These are phyloP conservation scores for Lolium rigidum DNA, from an alignment of 176 grass and related monocot genomes.

Conservation along the genomic window DNA sequence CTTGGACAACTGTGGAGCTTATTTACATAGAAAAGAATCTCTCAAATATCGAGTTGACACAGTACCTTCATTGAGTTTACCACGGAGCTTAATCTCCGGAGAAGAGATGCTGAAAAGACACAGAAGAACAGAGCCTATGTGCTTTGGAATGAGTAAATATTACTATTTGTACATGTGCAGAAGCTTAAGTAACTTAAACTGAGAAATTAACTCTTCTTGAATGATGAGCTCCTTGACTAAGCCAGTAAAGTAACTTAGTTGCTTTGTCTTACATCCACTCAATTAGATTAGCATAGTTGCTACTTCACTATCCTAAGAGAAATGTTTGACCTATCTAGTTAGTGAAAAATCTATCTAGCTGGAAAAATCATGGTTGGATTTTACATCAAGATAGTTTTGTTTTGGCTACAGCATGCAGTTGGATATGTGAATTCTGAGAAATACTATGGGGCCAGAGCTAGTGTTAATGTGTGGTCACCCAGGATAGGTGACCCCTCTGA, in stretches of 20 bases:
- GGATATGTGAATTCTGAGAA: conserved; percentile 67
- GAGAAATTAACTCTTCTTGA: conserved; percentile 42
- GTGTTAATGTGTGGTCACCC: conserved; percentile 94
- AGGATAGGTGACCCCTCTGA: conserved; percentile 62
- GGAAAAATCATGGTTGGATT: neutral
- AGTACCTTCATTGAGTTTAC: conserved; percentile 31
- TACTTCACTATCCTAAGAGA: neutral
- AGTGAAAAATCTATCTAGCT: neutral
- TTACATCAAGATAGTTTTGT: conserved; percentile 10
- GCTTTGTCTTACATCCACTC: conserved; percentile 20
- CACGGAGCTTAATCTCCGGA: conserved; percentile 46
- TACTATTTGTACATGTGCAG: conserved; percentile 44
- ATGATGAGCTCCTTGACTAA: conserved; percentile 28
- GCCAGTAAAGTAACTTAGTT: conserved; percentile 26
- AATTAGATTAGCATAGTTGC: conserved; percentile 1
- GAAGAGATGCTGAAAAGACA: conserved; percentile 43
- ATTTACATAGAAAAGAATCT: neutral
- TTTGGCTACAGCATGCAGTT: conserved; percentile 80
- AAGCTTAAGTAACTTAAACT: conserved; percentile 64
- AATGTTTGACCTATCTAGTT: conserved; percentile 5
- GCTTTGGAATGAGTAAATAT: conserved; percentile 45
- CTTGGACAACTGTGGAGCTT: neutral
- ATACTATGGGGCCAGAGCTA: conserved; percentile 86
- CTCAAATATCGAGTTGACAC: conserved; percentile 15
- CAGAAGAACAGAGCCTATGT: conserved; percentile 34